A percentile compares a stretch with the other conserved stretches of the same genome.
These are phyloP conservation scores for Mycena indigotica DNA, from an alignment of 768 basidiomycete genomes.

Conservation along the genomic window DNA sequence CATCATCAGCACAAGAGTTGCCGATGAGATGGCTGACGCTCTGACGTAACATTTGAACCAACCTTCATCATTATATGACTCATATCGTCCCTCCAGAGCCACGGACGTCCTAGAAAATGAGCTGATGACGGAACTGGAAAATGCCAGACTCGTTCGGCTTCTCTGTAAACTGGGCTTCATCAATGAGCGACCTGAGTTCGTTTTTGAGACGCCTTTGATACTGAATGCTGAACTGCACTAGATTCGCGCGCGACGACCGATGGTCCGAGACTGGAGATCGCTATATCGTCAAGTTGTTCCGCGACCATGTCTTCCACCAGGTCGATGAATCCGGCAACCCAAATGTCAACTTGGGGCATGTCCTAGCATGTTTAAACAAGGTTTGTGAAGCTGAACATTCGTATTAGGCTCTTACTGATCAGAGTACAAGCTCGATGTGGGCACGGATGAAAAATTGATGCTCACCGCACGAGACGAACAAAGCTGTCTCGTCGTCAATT, in stretches of 20 bases:
- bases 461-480: slow-evolving; percentile 94
- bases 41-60: slow-evolving; percentile 63
- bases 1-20: slow-evolving; percentile 69
- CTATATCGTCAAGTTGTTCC: slow-evolving; percentile 97
- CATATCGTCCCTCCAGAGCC: slow-evolving; percentile 48
- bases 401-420: too few species aligned
- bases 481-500: slow-evolving; percentile 91
- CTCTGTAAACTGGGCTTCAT: slow-evolving; percentile 97
- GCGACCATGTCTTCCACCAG: slow-evolving; percentile 98
- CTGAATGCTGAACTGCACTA: slow-evolving; percentile 31
- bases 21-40: slow-evolving; percentile 85
- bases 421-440: slow-evolving; percentile 75
- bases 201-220: slow-evolving; percentile 18
- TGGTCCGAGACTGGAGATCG: slow-evolving; percentile 99
- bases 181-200: slow-evolving; percentile 98
- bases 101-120: slow-evolving; percentile 82
- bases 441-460: slow-evolving; percentile 93
- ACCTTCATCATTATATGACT: neutral
- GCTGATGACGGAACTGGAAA: slow-evolving; percentile 88
- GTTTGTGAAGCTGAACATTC: slow-evolving; percentile 38
- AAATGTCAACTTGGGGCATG: slow-evolving; percentile 87
- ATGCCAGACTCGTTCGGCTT: slow-evolving; percentile 85
- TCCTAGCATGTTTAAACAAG: slow-evolving; percentile 92
- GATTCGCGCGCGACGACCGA: slow-evolving; percentile 91
- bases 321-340: slow-evolving; percentile 90